Base-by-base conservation (phyloP, 1,284 basidiomycete genomes). In the Coniferiporia weirii region DNA sequence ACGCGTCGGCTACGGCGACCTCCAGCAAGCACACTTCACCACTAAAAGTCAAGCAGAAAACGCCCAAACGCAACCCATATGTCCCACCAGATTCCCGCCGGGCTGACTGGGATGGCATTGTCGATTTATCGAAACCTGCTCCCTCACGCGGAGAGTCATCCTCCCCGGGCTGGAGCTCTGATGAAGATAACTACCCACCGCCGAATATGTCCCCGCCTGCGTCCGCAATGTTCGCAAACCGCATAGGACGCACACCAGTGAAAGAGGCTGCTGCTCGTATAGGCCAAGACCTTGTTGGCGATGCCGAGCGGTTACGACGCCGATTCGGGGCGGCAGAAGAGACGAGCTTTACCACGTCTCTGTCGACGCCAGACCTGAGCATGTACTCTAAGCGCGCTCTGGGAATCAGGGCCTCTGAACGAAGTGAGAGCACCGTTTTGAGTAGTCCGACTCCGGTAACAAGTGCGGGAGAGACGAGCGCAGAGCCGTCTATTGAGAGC, bases 201-300 rank as follows among this genome's bases (percentile, higher is more conserved):
- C 70, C 70, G 38, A 89, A 87, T 49, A 91, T 95, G 88, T 94
- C 92, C 0, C 92, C 94, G 1, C 92, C 91, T 1, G 81, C 89
- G 3, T 88, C 89, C 58, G 85, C 95, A 82, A 40, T 3, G 3
- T 93, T 92, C 61, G 85, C 85, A 1, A 81, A 87, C n/a, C 79
- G 82, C 17, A 76, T 92, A 19, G 81, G 82, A 7, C 79, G 76
- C 57, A 79, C 79, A n/a, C 80, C 87, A 2, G 76, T 72, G 43
- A 84, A 79, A 65, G 81, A 83, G 59, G 88, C 89, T 10, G 87
- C 87, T 1, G 75, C 79, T 17, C 78, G 85, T 13, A 89, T 91
- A 56, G 78, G 79, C 58, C 75, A 75, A 49, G 84, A 85, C 67
- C 71, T 90, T 3, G 68, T 91, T 12, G 79, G 76, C 20, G 77